phyloP scores from a whole-genome alignment of 2,329 filamentous ascomycete species.

The Dothideomycetes sp. region DNA sequence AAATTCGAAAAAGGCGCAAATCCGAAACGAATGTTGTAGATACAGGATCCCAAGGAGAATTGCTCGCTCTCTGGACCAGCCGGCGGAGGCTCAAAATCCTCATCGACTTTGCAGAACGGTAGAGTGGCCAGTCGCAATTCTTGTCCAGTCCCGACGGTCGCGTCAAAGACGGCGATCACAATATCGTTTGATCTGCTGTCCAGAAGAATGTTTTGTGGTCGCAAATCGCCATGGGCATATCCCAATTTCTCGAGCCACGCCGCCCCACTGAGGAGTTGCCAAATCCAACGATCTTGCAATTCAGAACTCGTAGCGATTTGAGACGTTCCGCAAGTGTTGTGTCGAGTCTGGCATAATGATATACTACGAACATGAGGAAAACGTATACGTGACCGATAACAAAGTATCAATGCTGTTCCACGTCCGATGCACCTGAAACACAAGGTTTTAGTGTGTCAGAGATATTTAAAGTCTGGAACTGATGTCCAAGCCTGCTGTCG shows the following conservation, averaged over 20 bases:
- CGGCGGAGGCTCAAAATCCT: neutral
- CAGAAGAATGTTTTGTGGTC: neutral
- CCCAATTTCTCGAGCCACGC: conserved; percentile 5
- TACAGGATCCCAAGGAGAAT: conserved; percentile 2
- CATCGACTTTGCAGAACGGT: conserved; percentile 1
- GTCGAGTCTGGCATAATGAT: conserved; percentile 2
- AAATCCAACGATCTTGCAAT: neutral
- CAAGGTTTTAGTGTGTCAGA: too few species aligned
- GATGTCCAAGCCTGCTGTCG: too few species aligned
- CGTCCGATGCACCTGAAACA: too few species aligned
- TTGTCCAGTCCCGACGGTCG: neutral
- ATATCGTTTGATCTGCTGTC: neutral
- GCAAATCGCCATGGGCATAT: conserved; percentile 2
- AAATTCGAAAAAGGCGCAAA: neutral
- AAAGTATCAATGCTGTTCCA: too few species aligned
- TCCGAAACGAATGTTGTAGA: conserved; percentile 2
- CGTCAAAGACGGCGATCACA: neutral
- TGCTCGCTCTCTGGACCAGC: conserved; percentile 3
- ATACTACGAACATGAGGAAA: too few species aligned
- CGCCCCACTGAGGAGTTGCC: conserved; percentile 1
- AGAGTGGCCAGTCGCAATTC: neutral
- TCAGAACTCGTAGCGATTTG: neutral
- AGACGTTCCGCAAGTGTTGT: neutral
- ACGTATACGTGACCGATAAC: too few species aligned
- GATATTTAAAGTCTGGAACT: too few species aligned